A percentile compares a stretch with the other conserved stretches of the same genome.
These are phyloP conservation scores for Orobanche coerulescens DNA, from an alignment of 257 asterid genomes.

Conservation along the genomic window DNA sequence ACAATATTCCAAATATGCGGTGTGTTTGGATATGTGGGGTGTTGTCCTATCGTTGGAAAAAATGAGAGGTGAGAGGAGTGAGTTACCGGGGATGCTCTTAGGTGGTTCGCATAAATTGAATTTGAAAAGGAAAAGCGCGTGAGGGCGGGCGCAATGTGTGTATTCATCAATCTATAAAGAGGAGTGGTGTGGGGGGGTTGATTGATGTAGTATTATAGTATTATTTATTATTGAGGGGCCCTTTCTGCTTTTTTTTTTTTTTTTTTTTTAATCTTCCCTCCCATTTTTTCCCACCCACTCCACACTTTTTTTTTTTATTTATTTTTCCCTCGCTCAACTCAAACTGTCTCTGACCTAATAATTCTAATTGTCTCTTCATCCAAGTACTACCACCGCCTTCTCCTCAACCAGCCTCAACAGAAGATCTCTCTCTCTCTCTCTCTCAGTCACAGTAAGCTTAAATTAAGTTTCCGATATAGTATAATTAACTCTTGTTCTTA, in stretches of 20 bases:
- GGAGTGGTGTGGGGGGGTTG: conserved; percentile 19
- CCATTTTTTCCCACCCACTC: neutral
- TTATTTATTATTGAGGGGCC: neutral
- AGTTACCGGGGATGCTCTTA: too few relatives aligned
- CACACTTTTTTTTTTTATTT: conserved; percentile 13
- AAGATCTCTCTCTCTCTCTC: too few relatives aligned
- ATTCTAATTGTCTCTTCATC: conserved; percentile 39
- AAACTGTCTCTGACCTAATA: conserved; percentile 53
- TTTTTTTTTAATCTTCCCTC: conserved; percentile 4
- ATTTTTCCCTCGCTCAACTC: conserved; percentile 17
- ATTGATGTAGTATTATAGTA: conserved; percentile 24
- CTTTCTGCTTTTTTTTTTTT: conserved; percentile 18
- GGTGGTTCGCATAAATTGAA: conserved; percentile 29
- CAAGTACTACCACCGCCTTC: neutral
- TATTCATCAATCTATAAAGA: conserved; percentile 11
- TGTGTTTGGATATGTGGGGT: too few relatives aligned
- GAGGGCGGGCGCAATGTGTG: conserved; percentile 26
- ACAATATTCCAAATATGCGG: too few relatives aligned
- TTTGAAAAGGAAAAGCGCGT: conserved; percentile 1
- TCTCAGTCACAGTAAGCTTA: too few relatives aligned
- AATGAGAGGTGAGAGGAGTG: too few relatives aligned
- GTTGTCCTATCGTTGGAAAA: too few relatives aligned
- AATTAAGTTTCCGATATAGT: neutral
- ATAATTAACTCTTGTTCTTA: too few relatives aligned
- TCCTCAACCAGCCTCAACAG: neutral